Conservation (phyloP, 2,329 filamentous ascomycete genomes). For the Exophiala aquamarina region DNA sequence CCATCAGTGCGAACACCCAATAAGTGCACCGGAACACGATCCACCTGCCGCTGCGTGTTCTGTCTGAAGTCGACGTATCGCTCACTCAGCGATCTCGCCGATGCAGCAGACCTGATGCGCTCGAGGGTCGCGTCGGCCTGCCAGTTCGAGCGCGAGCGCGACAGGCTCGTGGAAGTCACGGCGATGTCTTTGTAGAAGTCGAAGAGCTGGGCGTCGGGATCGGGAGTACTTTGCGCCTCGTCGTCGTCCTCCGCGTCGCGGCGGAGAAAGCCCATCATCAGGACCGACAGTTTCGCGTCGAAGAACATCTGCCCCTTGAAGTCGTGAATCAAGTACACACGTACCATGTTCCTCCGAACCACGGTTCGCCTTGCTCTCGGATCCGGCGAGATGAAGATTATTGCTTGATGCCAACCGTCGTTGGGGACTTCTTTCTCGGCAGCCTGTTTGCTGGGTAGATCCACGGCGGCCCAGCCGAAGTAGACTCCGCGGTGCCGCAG, state of each 20-base stretch:
- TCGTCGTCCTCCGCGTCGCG: conserved; percentile 26
- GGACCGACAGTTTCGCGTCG: conserved; percentile 49
- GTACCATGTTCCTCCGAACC: conserved; percentile 51
- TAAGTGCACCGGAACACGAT: conserved; percentile 59
- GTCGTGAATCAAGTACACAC: conserved; percentile 56
- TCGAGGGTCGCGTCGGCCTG: conserved; percentile 31
- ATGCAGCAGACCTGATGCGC: conserved; percentile 37
- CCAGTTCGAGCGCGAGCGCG: conserved; percentile 39
- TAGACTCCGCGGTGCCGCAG: conserved; percentile 62
- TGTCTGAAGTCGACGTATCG: conserved; percentile 43
- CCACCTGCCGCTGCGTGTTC: conserved; percentile 55
- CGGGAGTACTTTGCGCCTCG: conserved; percentile 32
- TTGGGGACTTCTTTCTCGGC: conserved; percentile 33
- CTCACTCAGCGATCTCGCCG: conserved; percentile 29
- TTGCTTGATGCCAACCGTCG: conserved; percentile 57
- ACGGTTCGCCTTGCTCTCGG: conserved; percentile 49
- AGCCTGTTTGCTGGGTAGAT: conserved; percentile 32
- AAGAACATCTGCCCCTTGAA: conserved; percentile 47
- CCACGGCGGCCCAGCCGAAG: conserved; percentile 61
- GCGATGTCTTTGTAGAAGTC: conserved; percentile 40
- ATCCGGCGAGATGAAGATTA: conserved; percentile 58
- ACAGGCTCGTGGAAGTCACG: conserved; percentile 37
- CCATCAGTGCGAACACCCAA: conserved; percentile 55
- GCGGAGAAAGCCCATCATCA: conserved; percentile 63
- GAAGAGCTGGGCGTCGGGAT: conserved; percentile 38